Evolutionary conservation across 768 basidiomycete species (phyloP).

Genomic region (Lactarius akahatsu): DNA sequence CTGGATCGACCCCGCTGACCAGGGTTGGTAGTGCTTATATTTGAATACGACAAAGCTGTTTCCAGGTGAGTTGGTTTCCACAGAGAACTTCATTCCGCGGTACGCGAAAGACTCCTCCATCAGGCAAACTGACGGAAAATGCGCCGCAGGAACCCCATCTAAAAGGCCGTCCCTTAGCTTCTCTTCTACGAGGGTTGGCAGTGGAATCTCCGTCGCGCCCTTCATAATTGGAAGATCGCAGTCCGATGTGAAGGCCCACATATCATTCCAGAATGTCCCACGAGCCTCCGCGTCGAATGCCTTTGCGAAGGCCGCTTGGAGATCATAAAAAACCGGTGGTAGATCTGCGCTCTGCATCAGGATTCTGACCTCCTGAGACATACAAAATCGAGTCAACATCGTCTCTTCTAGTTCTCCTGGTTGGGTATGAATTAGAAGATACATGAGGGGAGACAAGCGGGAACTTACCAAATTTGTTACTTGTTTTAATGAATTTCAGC

Average conservation of each 20-base stretch:
- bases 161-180: no score
- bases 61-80: not conserved
- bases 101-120: no score
- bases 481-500: slow-evolving; percentile 36
- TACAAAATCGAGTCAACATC: slow-evolving; percentile 1
- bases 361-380: not conserved
- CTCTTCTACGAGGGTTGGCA: no score
- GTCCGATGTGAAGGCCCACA: not conserved
- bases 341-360: not conserved
- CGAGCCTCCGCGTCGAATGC: not conserved
- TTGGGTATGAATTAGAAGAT: not conserved
- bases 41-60: no score
- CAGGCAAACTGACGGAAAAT: no score
- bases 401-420: slow-evolving; percentile 37
- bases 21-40: no score
- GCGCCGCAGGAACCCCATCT: no score
- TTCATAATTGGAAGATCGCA: no score
- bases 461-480: slow-evolving; percentile 37
- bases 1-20: no score
- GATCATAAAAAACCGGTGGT: not conserved
- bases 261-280: not conserved
- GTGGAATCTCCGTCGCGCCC: no score
- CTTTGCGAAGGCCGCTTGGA: not conserved
- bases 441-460: no score
- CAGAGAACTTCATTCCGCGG: no score